Evolutionary conservation across 2,329 filamentous ascomycete species (phyloP).

Genomic region (Colletotrichum gloeosporioides): DNA sequence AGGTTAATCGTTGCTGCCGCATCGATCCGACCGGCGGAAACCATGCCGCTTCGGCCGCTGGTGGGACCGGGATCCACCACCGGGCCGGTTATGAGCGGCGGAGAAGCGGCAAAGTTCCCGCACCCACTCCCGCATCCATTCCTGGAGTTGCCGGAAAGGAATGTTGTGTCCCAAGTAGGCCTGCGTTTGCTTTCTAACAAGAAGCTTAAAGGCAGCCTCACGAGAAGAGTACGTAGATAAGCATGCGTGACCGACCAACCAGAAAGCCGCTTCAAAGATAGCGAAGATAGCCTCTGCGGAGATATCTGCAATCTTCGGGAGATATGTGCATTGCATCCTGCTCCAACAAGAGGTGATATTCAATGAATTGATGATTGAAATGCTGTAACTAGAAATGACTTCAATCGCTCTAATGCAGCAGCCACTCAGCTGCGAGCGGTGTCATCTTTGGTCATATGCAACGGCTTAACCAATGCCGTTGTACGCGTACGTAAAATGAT

Average conservation of each 20-base stretch:
- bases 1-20: background rate
- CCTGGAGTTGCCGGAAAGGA: background rate
- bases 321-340: background rate
- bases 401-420: background rate
- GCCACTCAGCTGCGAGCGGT: background rate
- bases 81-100: background rate
- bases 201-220: background rate
- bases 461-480: background rate
- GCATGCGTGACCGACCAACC: background rate
- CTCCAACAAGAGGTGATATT: background rate
- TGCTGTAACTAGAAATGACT: background rate
- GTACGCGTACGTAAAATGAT: background rate
- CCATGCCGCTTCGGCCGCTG: background rate
- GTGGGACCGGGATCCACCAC: background rate
- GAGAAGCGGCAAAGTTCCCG: background rate
- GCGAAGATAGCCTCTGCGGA: background rate
- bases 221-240: background rate
- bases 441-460: background rate
- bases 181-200: fast-evolving
- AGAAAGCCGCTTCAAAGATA: background rate
- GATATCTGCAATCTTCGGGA: background rate
- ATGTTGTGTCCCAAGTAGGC: background rate
- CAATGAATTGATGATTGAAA: background rate
- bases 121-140: background rate
- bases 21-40: background rate